Conservation (phyloP, 2,329 filamentous ascomycete genomes). For the Diaporthe helianthi region DNA sequence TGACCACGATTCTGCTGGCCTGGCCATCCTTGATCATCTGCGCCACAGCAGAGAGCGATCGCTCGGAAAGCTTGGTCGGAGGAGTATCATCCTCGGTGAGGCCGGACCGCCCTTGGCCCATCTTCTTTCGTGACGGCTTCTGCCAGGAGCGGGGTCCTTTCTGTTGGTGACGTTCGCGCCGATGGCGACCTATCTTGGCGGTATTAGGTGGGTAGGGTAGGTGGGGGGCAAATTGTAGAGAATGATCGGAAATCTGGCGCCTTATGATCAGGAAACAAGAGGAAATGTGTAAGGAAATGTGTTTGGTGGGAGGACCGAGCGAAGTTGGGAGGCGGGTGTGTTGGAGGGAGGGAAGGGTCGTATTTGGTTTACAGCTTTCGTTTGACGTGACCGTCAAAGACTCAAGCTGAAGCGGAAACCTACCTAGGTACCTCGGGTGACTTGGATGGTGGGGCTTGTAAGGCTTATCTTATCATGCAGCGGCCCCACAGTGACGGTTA, state of each 20-base stretch:
- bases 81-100: slow-evolving; percentile 68
- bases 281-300: neutral
- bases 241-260: neutral
- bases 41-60: slow-evolving; percentile 78
- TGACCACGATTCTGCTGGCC: slow-evolving; percentile 77
- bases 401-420: slow-evolving; percentile 2
- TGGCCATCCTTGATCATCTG: slow-evolving; percentile 76
- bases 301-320: neutral
- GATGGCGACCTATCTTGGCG: slow-evolving; percentile 51
- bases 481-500: neutral
- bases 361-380: neutral
- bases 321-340: neutral
- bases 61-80: slow-evolving; percentile 70
- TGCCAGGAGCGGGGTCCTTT: slow-evolving; percentile 37
- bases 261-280: neutral
- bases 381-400: slow-evolving; percentile 14
- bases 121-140: slow-evolving; percentile 54
- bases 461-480: slow-evolving; percentile 20
- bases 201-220: neutral
- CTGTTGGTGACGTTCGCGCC: slow-evolving; percentile 45
- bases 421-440: slow-evolving; percentile 10
- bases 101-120: slow-evolving; percentile 86
- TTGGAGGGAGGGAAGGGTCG: neutral
- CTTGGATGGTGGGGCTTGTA: slow-evolving; percentile 13
- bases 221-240: neutral